A percentile compares a stretch with the other conserved stretches of the same genome.
Conservation (phyloP, 225 moss, liverwort and hornwort genomes). For the Marchantia paleacea region DNA sequence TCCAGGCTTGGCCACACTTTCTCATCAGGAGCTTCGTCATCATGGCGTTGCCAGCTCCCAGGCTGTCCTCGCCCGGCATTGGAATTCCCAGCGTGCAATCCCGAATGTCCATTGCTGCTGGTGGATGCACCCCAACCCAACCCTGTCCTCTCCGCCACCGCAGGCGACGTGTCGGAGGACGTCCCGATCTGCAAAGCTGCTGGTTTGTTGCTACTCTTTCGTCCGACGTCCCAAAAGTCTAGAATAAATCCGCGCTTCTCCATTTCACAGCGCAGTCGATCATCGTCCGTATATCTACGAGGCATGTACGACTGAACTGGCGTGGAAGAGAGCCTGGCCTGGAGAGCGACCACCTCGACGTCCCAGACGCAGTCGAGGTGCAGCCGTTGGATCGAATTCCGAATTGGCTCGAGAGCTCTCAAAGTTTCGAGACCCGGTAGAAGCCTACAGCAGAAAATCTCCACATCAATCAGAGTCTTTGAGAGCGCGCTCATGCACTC, state of each 20-base stretch:
- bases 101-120: conserved; percentile 2
- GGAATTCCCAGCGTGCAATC: background rate
- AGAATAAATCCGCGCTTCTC: conserved; percentile 15
- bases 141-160: background rate
- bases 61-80: conserved; percentile 9
- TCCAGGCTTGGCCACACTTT: conserved; percentile 63
- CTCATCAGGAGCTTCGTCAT: conserved; percentile 32
- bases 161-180: background rate
- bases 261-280: conserved; percentile 4
- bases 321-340: conserved; percentile 14
- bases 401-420: conserved; percentile 77
- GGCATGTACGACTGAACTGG: background rate
- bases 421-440: conserved; percentile 58
- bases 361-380: conserved; percentile 79
- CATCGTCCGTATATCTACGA: conserved; percentile 12
- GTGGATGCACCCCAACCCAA: background rate
- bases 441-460: conserved; percentile 54
- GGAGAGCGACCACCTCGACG: conserved; percentile 36
- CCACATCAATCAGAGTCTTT: conserved; percentile 60
- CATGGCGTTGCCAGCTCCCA: conserved; percentile 1
- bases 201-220: background rate
- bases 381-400: conserved; percentile 51
- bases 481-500: conserved; percentile 50
- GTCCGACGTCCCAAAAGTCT: conserved; percentile 18
- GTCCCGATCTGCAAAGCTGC: background rate